A percentile compares a stretch with the other conserved stretches of the same genome.
Evolutionary conservation across 108 stramenopile genomes (phyloP).

Genomic region (Cyclostephanos tholiformis): DNA sequence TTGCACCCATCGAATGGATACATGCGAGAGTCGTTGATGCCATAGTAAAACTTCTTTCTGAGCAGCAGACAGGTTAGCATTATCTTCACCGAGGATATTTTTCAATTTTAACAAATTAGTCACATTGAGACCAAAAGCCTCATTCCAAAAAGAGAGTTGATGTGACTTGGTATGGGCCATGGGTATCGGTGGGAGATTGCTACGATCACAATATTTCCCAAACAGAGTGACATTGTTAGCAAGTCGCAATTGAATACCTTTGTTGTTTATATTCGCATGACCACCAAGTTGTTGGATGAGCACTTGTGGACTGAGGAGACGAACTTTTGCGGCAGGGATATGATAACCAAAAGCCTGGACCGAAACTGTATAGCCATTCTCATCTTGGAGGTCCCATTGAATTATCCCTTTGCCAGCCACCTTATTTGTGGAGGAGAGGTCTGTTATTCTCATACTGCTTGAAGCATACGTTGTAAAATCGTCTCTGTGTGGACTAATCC

Average conservation of each 20-base stretch:
- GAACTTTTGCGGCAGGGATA: neutral
- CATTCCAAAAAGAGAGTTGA: no score
- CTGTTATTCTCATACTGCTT: constrained; percentile 11
- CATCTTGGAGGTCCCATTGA: neutral
- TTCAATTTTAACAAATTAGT: no score
- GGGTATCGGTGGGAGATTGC: no score
- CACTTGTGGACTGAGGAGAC: constrained; percentile 16
- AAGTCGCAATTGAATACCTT: neutral
- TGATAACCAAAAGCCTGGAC: constrained; percentile 4
- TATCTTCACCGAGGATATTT: no score
- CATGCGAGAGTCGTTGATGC: no score
- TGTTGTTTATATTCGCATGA: neutral
- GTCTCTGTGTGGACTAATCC: constrained; percentile 1
- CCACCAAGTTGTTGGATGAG: neutral
- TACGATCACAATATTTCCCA: neutral
- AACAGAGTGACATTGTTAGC: neutral
- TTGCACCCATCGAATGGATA: no score
- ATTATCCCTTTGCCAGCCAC: constrained; percentile 12
- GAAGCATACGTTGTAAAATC: constrained; percentile 12
- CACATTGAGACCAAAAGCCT: no score
- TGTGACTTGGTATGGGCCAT: no score
- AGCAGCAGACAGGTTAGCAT: no score
- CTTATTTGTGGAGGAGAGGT: constrained; percentile 5
- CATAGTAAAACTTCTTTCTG: no score
- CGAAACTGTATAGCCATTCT: neutral